Evolutionary conservation across 1,284 basidiomycete genomes (phyloP).

Genomic region (Trametes polyzona): DNA sequence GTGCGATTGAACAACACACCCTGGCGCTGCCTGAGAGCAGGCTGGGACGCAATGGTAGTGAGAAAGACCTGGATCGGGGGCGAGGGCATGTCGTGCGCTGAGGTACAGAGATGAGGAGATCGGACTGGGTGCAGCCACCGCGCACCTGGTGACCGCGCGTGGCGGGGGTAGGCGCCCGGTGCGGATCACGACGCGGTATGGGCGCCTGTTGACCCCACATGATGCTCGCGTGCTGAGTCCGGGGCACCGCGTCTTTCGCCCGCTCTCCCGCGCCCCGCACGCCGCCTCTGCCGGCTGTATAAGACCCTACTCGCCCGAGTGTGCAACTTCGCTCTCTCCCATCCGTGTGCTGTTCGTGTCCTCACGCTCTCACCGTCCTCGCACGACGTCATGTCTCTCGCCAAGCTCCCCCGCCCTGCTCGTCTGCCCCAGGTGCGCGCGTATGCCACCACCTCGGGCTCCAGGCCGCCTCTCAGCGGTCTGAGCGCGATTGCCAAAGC

Average conservation of each 20-base stretch:
- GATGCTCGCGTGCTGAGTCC: constrained; percentile 16
- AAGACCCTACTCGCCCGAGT: constrained; percentile 1
- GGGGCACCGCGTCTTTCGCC: constrained; percentile 5
- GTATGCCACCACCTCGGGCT: constrained; percentile 22
- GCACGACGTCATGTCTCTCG: constrained; percentile 20
- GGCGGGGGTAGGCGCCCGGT: constrained; percentile 2
- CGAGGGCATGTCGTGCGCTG: constrained; percentile 62
- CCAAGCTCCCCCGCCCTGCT: constrained; percentile 24
- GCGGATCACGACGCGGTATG: constrained; percentile 20
- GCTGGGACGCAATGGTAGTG: constrained; percentile 84
- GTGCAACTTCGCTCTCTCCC: background rate
- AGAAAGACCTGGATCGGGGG: constrained; percentile 81
- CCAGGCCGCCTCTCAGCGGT: constrained; percentile 33
- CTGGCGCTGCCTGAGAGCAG: constrained; percentile 73
- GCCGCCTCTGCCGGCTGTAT: constrained; percentile 3
- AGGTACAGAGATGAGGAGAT: background rate
- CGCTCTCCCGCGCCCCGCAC: background rate
- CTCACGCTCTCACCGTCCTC: background rate
- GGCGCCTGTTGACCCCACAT: constrained; percentile 22
- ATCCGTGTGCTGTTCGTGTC: background rate
- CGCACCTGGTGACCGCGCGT: background rate
- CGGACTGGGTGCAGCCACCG: background rate
- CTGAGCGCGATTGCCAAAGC: constrained; percentile 57
- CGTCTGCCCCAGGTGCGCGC: constrained; percentile 21
- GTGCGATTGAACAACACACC: too few relatives aligned